Evolutionary conservation across 352 stramenopile species (phyloP), one percentile per base, ranked within the genome.

Genomic region (Globisporangium spinosum): DNA sequence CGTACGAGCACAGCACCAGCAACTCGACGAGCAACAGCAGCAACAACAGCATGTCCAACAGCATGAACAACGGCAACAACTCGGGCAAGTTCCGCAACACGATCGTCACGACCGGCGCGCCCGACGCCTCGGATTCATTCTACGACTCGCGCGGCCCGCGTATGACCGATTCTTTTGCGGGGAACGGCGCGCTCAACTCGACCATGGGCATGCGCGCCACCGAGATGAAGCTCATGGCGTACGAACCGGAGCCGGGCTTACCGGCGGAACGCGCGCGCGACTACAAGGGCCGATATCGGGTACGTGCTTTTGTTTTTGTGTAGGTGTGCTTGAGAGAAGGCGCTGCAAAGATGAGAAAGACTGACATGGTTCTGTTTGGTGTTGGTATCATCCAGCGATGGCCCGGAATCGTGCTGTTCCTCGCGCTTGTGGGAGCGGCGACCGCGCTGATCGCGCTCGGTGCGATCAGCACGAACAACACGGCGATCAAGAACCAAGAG

Each of bases 251-350:
- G 7, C 62, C 75, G 0, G 71, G 70, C 0, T 27, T 68, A 2
- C 72, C 70, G 3, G 79, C 80, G 1, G 83, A 91, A 68, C 77
- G 79, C 29, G 76, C 68, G 9, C 51, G 70, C 20, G 80, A 89
- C 72, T 94, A 91, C 76, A 92, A 91, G 56, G 86, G 86, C 13
- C 82, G 84, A 35, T 79, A 87, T 64, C 76, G 78, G 27, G 77
- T 87, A 70, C 20, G 74, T 76, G 13, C 29, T 32, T 32, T 32
- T 32, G 29, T 2, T 43, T 13, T 51, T 62, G 34, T 35, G 17
- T 62, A 8, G 17, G 17, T 15, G 1, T 62, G 56, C 35, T 22
- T 9, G 53, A 57, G 12, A 20, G 38, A 35, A 38, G 53, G 35
- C 13, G 25, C 25, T 20, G 4, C 34, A 4, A 57, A 32, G 15